Evolutionary conservation across 2,329 filamentous ascomycete species (phyloP).

Genomic region (Didymella pinodella): DNA sequence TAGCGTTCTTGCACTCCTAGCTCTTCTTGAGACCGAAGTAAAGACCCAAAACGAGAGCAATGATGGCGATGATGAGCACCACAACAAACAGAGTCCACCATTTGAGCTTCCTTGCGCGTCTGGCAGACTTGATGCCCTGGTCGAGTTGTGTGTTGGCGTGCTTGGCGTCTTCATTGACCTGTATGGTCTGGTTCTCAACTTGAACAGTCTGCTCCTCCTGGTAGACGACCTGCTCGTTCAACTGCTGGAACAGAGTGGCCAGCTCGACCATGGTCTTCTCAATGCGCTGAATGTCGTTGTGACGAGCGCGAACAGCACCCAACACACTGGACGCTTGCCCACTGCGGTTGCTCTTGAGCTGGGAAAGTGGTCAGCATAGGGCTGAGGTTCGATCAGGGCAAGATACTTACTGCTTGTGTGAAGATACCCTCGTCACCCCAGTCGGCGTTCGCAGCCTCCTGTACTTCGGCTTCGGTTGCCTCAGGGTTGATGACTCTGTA

Average conservation of each 20-base stretch:
- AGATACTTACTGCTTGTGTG: constrained; percentile 74
- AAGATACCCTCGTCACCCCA: constrained; percentile 84
- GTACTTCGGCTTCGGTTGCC: constrained; percentile 76
- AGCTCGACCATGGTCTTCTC: constrained; percentile 78
- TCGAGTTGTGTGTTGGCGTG: constrained; percentile 74
- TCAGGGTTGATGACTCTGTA: constrained; percentile 84
- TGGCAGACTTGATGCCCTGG: constrained; percentile 71
- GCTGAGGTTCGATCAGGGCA: neutral
- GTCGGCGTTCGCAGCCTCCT: constrained; percentile 72
- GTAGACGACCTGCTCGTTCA: constrained; percentile 76
- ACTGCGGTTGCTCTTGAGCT: constrained; percentile 78
- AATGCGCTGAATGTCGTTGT: constrained; percentile 83
- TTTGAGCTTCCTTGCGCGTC: constrained; percentile 76
- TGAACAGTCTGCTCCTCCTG: constrained; percentile 71
- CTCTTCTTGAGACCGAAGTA: constrained; percentile 54
- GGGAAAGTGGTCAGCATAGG: constrained; percentile 12
- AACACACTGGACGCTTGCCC: constrained; percentile 77
- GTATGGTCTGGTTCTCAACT: constrained; percentile 70
- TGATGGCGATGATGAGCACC: constrained; percentile 57
- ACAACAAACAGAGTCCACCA: constrained; percentile 76
- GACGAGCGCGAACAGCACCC: constrained; percentile 79
- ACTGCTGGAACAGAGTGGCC: constrained; percentile 73
- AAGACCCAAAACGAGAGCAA: constrained; percentile 60
- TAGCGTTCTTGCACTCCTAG: constrained; percentile 2
- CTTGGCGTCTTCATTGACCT: constrained; percentile 72